These are phyloP conservation scores for Torrubiellomyces zombiae DNA, from an alignment of 2,329 filamentous ascomycete species.

Conservation along the genomic window DNA sequence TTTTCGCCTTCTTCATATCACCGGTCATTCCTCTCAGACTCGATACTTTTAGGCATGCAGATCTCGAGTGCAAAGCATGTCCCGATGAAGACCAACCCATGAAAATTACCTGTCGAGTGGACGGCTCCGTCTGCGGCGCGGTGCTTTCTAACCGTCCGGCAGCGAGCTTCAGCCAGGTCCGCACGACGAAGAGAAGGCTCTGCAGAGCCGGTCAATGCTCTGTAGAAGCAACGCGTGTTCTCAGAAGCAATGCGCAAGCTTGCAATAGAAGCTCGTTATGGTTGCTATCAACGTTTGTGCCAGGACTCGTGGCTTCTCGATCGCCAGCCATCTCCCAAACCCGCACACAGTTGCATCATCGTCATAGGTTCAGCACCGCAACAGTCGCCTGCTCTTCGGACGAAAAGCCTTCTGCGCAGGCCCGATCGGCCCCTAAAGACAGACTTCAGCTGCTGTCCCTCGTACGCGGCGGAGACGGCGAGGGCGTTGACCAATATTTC, in stretches of 20 bases:
- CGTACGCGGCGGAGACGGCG: conserved; percentile 32
- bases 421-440: conserved; percentile 6
- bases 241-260: too few species aligned
- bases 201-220: conserved; percentile 9
- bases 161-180: conserved; percentile 9
- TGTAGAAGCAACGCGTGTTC: too few species aligned
- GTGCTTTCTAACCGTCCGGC: conserved; percentile 30
- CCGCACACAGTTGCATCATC: too few species aligned
- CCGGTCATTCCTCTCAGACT: too few species aligned
- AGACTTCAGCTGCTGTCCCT: conserved; percentile 33
- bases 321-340: conserved; percentile 4
- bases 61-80: conserved; percentile 4
- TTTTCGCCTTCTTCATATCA: too few species aligned
- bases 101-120: conserved; percentile 42
- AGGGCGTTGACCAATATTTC: conserved; percentile 35
- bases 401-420: conserved; percentile 4
- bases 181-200: conserved; percentile 11
- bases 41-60: too few species aligned
- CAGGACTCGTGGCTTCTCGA: conserved; percentile 9
- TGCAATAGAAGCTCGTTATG: conserved; percentile 20
- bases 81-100: conserved; percentile 40
- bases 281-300: conserved; percentile 24
- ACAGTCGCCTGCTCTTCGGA: conserved; percentile 8
- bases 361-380: conserved; percentile 12
- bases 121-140: conserved; percentile 41